phyloP scores from a whole-genome alignment of 208 protist genomes.

The Acanthamoeba healyi region DNA sequence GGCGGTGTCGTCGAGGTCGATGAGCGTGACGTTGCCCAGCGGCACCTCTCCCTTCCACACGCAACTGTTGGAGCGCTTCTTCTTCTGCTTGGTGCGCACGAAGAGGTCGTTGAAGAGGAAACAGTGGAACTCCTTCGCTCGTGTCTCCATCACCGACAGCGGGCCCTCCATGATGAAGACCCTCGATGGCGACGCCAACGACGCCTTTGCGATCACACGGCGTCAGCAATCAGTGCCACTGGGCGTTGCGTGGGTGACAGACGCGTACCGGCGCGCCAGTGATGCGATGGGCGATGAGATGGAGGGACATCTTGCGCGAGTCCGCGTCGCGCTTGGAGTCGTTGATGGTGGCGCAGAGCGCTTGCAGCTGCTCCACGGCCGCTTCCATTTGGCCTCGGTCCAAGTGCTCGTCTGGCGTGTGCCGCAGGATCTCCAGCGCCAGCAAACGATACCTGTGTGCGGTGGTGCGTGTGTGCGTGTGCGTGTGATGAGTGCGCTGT shows the following conservation, averaged over 20 bases:
- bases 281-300: not conserved
- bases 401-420: not conserved
- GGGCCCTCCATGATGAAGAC: slow-evolving; percentile 43
- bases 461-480: not conserved
- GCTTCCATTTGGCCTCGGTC: not conserved
- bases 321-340: slow-evolving; percentile 26
- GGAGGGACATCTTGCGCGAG: slow-evolving; percentile 35
- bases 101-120: slow-evolving; percentile 55
- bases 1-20: not conserved
- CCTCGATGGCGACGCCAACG: not conserved
- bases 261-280: not conserved
- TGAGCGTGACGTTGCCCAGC: slow-evolving; percentile 20
- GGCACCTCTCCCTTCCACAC: slow-evolving; percentile 22
- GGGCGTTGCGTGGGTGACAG: too few relatives aligned
- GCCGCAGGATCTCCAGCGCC: slow-evolving; percentile 12
- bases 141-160: not conserved
- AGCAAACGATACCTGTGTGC: not conserved
- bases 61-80: not conserved
- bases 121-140: not conserved
- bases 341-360: slow-evolving; percentile 7
- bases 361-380: not conserved
- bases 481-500: not conserved
- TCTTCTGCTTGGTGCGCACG: slow-evolving; percentile 16
- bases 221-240: too few relatives aligned
- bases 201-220: not conserved